A percentile compares a stretch with the other conserved stretches of the same genome.
Conservation (phyloP, 495 filamentous ascomycete genomes). For the Aspergillus haitiensis region DNA sequence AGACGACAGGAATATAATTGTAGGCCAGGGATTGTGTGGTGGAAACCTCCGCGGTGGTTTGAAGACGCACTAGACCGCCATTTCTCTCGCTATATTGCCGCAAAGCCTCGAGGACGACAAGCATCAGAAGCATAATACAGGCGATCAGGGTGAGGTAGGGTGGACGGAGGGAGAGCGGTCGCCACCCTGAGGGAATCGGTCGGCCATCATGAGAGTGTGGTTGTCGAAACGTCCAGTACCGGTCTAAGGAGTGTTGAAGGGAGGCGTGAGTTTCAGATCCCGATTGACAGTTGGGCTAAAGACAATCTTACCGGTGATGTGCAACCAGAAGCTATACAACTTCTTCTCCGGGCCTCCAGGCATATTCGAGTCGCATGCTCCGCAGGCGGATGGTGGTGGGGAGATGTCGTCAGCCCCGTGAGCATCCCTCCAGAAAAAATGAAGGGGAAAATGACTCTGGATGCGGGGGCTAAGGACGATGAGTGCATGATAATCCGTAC, state of each 20-base stretch:
- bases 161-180: slow-evolving; percentile 39
- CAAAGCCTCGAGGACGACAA: slow-evolving; percentile 33
- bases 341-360: slow-evolving; percentile 19
- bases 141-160: slow-evolving; percentile 31
- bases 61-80: slow-evolving; percentile 38
- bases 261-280: not conserved
- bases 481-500: not conserved
- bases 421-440: not conserved
- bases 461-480: not conserved
- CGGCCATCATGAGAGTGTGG: slow-evolving; percentile 17
- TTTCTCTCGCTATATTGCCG: slow-evolving; percentile 37
- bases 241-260: not conserved
- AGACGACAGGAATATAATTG: slow-evolving; percentile 43
- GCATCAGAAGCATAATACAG: slow-evolving; percentile 30
- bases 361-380: slow-evolving; percentile 25
- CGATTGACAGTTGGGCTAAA: not conserved
- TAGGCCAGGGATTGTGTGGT: slow-evolving; percentile 38
- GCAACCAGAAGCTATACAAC: slow-evolving; percentile 18
- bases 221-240: slow-evolving; percentile 11
- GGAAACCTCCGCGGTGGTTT: slow-evolving; percentile 37
- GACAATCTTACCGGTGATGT: slow-evolving; percentile 9
- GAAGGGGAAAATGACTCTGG: not conserved
- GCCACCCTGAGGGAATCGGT: slow-evolving; percentile 32
- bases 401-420: not conserved
- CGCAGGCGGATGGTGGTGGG: slow-evolving; percentile 14